Evolutionary conservation across 768 basidiomycete genomes (phyloP).

Genomic region (Suillus lakei): DNA sequence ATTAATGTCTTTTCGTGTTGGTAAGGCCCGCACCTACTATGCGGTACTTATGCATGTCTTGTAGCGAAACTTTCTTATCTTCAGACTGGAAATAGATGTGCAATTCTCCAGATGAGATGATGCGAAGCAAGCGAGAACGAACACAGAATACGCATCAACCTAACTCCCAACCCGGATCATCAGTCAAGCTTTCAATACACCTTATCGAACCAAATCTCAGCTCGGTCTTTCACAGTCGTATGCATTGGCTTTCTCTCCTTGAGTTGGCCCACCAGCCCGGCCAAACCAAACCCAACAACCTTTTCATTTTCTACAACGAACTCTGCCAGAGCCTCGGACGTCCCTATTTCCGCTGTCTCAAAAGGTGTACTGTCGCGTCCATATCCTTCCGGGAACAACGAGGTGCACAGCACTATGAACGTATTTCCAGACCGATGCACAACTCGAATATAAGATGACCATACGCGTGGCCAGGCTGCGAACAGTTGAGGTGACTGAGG

Average conservation of each 20-base stretch:
- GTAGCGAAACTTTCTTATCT: not conserved
- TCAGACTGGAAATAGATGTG: no score
- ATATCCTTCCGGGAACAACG: slow-evolving; percentile 42
- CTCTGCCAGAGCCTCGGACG: slow-evolving; percentile 13
- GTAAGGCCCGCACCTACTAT: not conserved
- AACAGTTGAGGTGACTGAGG: slow-evolving; percentile 24
- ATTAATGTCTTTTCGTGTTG: not conserved
- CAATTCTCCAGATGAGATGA: no score
- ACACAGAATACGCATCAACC: no score
- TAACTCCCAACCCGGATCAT: no score
- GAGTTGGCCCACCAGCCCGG: slow-evolving; percentile 18
- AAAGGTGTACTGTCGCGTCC: slow-evolving; percentile 40
- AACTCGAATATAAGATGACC: slow-evolving; percentile 44
- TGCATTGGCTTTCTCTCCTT: slow-evolving; percentile 25
- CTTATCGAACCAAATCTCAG: slow-evolving; percentile 38
- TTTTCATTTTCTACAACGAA: slow-evolving; percentile 31
- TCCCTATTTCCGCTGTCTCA: slow-evolving; percentile 19
- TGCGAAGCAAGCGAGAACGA: no score
- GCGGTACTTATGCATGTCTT: not conserved
- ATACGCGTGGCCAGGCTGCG: slow-evolving; percentile 37
- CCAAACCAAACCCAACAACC: slow-evolving; percentile 36
- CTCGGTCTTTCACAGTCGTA: slow-evolving; percentile 25
- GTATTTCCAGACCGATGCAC: slow-evolving; percentile 18
- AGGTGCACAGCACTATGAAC: slow-evolving; percentile 27
- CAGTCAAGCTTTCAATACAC: no score